A percentile compares a stretch with the other conserved stretches of the same genome.
phyloP scores from a whole-genome alignment of 2,329 filamentous ascomycete genomes.

The Penicillium sp. region DNA sequence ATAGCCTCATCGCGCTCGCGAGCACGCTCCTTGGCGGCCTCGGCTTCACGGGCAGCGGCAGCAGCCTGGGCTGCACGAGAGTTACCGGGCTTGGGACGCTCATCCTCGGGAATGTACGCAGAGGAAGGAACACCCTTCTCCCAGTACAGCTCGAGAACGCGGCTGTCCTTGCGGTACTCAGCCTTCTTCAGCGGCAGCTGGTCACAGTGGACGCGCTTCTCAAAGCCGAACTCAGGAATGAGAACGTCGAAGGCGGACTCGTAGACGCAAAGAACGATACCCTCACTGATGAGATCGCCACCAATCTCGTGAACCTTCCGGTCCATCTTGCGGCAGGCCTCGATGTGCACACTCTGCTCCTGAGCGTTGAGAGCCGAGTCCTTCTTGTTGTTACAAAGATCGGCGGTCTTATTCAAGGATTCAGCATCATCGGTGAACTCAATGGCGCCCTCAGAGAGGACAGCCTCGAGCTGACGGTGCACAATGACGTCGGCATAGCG shows the following conservation, averaged over 20 bases:
- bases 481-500: slow-evolving; percentile 95
- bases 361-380: slow-evolving; percentile 97
- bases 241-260: slow-evolving; percentile 98
- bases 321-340: slow-evolving; percentile 95
- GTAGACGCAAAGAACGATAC: slow-evolving; percentile 95
- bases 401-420: slow-evolving; percentile 85
- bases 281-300: slow-evolving; percentile 91
- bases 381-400: slow-evolving; percentile 98
- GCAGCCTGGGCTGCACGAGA: slow-evolving; percentile 76
- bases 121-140: slow-evolving; percentile 98
- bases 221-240: slow-evolving; percentile 97
- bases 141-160: slow-evolving; percentile 96
- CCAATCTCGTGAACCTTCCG: slow-evolving; percentile 84
- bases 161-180: slow-evolving; percentile 97
- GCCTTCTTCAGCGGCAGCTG: slow-evolving; percentile 97
- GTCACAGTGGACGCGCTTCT: slow-evolving; percentile 99
- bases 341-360: slow-evolving; percentile 98
- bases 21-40: slow-evolving; percentile 78
- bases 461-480: slow-evolving; percentile 89
- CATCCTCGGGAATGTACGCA: slow-evolving; percentile 94
- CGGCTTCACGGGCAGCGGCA: slow-evolving; percentile 78
- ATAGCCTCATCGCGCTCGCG: slow-evolving; percentile 90
- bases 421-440: slow-evolving; percentile 92
- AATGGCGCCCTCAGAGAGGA: slow-evolving; percentile 78
- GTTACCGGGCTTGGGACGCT: slow-evolving; percentile 84